phyloP scores from a whole-genome alignment of 1,284 basidiomycete species.

The Golubevia sp. region DNA sequence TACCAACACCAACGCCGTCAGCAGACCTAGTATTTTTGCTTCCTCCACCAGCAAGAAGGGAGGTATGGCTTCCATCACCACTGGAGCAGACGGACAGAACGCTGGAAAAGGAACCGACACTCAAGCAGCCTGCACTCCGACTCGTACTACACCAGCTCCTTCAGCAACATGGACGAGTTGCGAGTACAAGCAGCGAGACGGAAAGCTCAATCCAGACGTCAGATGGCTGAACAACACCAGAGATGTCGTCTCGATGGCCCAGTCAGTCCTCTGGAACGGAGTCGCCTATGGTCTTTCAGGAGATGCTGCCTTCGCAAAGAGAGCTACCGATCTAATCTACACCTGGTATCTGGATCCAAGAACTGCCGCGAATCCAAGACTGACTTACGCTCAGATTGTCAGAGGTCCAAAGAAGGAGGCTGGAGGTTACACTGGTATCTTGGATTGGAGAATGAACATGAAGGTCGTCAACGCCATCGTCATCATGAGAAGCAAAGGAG shows the following conservation, averaged over 20 bases:
- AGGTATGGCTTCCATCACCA: background rate
- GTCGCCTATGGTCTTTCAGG: slow-evolving; percentile 67
- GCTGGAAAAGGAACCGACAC: background rate
- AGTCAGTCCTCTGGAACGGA: slow-evolving; percentile 71
- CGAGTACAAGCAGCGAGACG: slow-evolving; percentile 68
- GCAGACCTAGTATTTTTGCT: background rate
- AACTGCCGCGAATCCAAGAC: slow-evolving; percentile 72
- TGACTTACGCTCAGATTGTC: slow-evolving; percentile 71
- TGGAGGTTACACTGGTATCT: slow-evolving; percentile 66
- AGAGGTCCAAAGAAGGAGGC: slow-evolving; percentile 70
- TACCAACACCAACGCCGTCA: background rate
- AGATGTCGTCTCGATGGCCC: slow-evolving; percentile 67
- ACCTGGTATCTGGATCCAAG: slow-evolving; percentile 69
- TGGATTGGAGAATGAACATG: slow-evolving; percentile 71
- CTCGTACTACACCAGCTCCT: slow-evolving; percentile 3
- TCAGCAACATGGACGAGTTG: slow-evolving; percentile 67
- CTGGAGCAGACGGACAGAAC: background rate
- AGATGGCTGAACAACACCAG: slow-evolving; percentile 68
- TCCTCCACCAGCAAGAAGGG: background rate
- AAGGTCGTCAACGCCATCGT: slow-evolving; percentile 70
- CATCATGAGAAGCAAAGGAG: slow-evolving; percentile 67
- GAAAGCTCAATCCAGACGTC: slow-evolving; percentile 72
- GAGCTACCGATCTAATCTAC: slow-evolving; percentile 64
- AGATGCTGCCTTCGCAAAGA: slow-evolving; percentile 37
- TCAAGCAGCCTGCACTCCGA: slow-evolving; percentile 8